phyloP scores from a whole-genome alignment of 1,284 basidiomycete species.

The Rhodotorula sp. region DNA sequence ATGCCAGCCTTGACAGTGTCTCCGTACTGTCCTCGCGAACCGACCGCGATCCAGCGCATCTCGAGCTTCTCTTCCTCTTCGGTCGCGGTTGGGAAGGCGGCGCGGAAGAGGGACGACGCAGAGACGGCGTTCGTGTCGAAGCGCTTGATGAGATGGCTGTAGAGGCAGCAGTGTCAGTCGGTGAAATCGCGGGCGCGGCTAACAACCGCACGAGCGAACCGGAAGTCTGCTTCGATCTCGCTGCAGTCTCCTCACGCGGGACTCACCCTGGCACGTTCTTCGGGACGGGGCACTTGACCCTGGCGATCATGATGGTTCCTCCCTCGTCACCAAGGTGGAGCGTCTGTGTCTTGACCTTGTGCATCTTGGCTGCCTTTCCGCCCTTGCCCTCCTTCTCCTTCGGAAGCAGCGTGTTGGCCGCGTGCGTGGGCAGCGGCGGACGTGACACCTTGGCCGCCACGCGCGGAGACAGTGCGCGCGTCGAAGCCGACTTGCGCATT shows the following conservation, averaged over 20 bases:
- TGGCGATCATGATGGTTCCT: slow-evolving; percentile 70
- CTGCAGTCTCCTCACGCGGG: too few relatives aligned
- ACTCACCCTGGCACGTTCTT: slow-evolving; percentile 45
- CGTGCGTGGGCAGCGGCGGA: slow-evolving; percentile 27
- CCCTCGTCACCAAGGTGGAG: slow-evolving; percentile 38
- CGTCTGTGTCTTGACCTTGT: slow-evolving; percentile 45
- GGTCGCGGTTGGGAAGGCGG: slow-evolving; percentile 82
- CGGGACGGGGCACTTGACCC: slow-evolving; percentile 85
- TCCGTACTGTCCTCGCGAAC: slow-evolving; percentile 34
- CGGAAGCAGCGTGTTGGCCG: slow-evolving; percentile 37
- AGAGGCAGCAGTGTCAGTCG: not conserved
- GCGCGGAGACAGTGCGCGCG: slow-evolving; percentile 27
- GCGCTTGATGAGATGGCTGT: slow-evolving; percentile 69
- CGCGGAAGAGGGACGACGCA: slow-evolving; percentile 96
- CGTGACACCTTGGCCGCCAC: slow-evolving; percentile 12
- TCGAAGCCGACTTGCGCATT: slow-evolving; percentile 16
- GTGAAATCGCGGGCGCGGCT: not conserved
- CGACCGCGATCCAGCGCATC: slow-evolving; percentile 62
- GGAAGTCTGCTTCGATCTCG: too few relatives aligned
- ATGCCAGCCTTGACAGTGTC: slow-evolving; percentile 39
- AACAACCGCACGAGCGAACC: too few relatives aligned
- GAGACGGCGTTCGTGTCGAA: slow-evolving; percentile 95
- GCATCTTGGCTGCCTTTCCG: slow-evolving; percentile 14
- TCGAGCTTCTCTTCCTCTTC: slow-evolving; percentile 79
- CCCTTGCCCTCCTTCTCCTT: slow-evolving; percentile 13